These are phyloP conservation scores for Hypomyces perniciosus DNA, from an alignment of 2,329 filamentous ascomycete genomes.

Conservation along the genomic window DNA sequence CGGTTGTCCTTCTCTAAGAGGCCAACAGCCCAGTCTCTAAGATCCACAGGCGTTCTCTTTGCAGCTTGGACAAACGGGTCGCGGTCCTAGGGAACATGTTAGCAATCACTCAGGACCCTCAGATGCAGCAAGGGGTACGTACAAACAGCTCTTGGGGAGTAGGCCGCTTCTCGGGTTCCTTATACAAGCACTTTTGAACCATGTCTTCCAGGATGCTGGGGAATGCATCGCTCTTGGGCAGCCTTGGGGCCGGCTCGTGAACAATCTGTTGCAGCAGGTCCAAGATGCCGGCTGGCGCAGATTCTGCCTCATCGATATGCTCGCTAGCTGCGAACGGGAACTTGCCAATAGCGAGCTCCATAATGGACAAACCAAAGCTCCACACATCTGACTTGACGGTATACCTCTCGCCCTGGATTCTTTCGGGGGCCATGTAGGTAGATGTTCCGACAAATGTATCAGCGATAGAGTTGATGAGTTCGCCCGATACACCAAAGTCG, in stretches of 20 bases:
- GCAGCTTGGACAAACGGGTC: conserved; percentile 95
- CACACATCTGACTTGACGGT: conserved; percentile 98
- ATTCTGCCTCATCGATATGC: conserved; percentile 64
- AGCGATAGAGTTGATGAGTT: conserved; percentile 94
- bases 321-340: conserved; percentile 84
- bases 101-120: conserved; percentile 9
- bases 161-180: conserved; percentile 80
- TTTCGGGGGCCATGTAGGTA: conserved; percentile 98
- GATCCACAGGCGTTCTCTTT: conserved; percentile 90
- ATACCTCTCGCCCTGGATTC: conserved; percentile 94
- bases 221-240: conserved; percentile 97
- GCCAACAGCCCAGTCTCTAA: conserved; percentile 87
- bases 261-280: conserved; percentile 97
- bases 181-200: conserved; percentile 91
- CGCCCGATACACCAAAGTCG: conserved; percentile 97
- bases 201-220: conserved; percentile 92
- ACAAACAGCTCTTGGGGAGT: conserved; percentile 92
- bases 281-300: conserved; percentile 86
- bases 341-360: conserved; percentile 96
- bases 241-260: conserved; percentile 84
- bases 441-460: conserved; percentile 98
- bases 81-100: conserved; percentile 55
- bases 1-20: conserved; percentile 94
- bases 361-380: conserved; percentile 92
- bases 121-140: conserved; percentile 32